phyloP scores from a whole-genome alignment of 805 yeast species.

The Priceomyces medius region DNA sequence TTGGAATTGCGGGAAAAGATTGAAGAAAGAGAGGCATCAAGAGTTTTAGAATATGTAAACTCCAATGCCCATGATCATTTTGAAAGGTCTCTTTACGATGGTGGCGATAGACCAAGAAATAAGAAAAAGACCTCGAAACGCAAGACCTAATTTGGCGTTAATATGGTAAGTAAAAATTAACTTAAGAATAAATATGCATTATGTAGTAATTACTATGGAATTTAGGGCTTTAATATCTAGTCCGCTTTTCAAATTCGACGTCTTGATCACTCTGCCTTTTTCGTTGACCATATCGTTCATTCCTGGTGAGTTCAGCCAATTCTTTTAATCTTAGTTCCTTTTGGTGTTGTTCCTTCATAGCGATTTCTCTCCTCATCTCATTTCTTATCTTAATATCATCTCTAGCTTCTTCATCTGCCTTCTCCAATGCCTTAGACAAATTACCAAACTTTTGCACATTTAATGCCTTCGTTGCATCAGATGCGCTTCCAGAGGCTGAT shows the following conservation, averaged over 20 bases:
- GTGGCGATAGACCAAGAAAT: slow-evolving; percentile 35
- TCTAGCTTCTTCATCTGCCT: slow-evolving; percentile 49
- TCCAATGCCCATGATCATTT: slow-evolving; percentile 51
- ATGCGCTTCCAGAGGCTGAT: slow-evolving; percentile 44
- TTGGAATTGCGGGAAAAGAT: slow-evolving; percentile 29
- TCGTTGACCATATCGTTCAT: slow-evolving; percentile 14
- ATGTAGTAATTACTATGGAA: slow-evolving; percentile 5
- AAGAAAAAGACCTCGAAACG: not conserved
- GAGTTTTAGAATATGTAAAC: slow-evolving; percentile 64
- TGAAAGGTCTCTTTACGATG: slow-evolving; percentile 58
- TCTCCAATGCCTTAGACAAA: slow-evolving; percentile 69
- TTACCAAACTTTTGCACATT: slow-evolving; percentile 59
- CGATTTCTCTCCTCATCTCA: slow-evolving; percentile 24
- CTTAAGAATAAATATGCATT: slow-evolving; percentile 6
- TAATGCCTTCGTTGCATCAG: slow-evolving; percentile 22
- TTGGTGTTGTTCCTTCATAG: slow-evolving; percentile 24
- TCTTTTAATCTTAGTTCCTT: slow-evolving; percentile 28
- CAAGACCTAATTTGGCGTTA: not conserved
- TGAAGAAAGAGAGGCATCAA: slow-evolving; percentile 40
- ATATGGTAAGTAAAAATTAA: not conserved
- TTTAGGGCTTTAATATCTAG: slow-evolving; percentile 5
- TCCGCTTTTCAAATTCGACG: slow-evolving; percentile 10
- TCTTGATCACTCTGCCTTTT: slow-evolving; percentile 5
- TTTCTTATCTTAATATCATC: slow-evolving; percentile 26
- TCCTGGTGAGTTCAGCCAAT: slow-evolving; percentile 27